Base-by-base conservation (phyloP, 2,329 filamentous ascomycete genomes). In the Chalaropsis thielavioides region DNA sequence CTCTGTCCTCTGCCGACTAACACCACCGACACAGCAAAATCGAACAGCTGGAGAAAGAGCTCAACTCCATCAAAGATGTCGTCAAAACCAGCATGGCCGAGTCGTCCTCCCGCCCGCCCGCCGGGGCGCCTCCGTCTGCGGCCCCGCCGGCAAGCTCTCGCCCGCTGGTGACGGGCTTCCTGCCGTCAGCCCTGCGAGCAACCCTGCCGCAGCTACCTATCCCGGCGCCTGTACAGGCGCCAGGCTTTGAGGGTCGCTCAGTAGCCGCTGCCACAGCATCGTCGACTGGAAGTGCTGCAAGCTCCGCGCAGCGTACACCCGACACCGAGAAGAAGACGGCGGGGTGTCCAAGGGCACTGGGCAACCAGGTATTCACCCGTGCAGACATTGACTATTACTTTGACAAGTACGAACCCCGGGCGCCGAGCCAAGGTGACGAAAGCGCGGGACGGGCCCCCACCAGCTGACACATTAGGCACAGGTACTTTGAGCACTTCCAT, bases 301-400 rank as follows among this genome's bases (percentile, higher is more conserved):
- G 27, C 13, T 13, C 58, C 1, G 43, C 61, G 19, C 41, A 24
- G 41, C 40, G 31, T 15, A 62, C 43, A 22, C 43, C 61, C 2
- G 61, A 44, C 8, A 51, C n/a, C 27, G 61, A 62, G 44, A 62
- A 62, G 19, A 31, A 38, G 27, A 24, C 62, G 24, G 56, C 38
- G 31, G 40, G 51, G 8, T 59, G n/a, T 64, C 51, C 61, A 13
- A 61, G 66, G 15, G 64, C 61, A 15, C 69, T 83, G 11, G 77
- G 76, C 1, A 78, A 76, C 2, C 75, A 76, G 8, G 74, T 79
- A 0, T 77, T 83, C 60, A 75, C 80, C 0, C 78, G 79, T 0
- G 77, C 80, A 51, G 80, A 83, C 54, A 78, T 83, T 63, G 78
- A 81, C 64, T 80, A 77, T 69, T 83, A 83, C 68, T 83, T 83